Evolutionary conservation across 805 yeast genomes (phyloP), one percentile per base, ranked within the genome.

Genomic region (Lachancea nothofagi): DNA sequence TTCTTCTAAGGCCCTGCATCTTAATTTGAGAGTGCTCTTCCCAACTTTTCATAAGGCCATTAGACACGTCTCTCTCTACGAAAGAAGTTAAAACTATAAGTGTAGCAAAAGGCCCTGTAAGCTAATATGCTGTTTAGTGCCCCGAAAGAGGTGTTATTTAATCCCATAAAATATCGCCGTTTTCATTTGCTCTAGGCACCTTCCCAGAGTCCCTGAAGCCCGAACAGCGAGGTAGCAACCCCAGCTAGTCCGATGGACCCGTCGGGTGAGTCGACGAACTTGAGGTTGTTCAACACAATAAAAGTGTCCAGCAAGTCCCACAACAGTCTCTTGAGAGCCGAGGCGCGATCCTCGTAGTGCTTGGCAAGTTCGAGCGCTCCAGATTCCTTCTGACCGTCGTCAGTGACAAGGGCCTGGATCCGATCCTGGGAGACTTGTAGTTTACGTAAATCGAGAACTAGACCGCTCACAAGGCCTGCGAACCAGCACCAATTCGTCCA

Each of bases 241-340:
- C 97, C 97, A 27, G 93, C 87, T 42, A 80, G 65, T 26, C 95
- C 96, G 36, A 87, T 75, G 29, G 79, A 71, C 36, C 94, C 93
- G 51, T 89, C 96, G 57, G 78, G 76, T 52, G 77, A 67, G 50
- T 70, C 69, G 51, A 83, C 66, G 62, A 69, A 65, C 42, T 74
- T 70, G 61, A 84, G 72, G 39, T 78, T 75, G 61, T 83, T 78
- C 56, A 80, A 66, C 9, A 93, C 95, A 53, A 89, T 80, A 46
- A 83, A 70, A 47, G 75, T 57, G 64, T 89, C 97, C 45, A 83
- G 71, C 8, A 73, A 59, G 58, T 87, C 90, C 85, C 90, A 84
- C 21, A 81, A 62, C 44, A 86, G 65, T 64, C 78, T 84, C 53
- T 80, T 72, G 50, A 71, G 67, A 10, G 83, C 76, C 36, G 65